These are phyloP conservation scores for Lablab purpureus DNA, from an alignment of 306 rosid species.

Conservation along the genomic window DNA sequence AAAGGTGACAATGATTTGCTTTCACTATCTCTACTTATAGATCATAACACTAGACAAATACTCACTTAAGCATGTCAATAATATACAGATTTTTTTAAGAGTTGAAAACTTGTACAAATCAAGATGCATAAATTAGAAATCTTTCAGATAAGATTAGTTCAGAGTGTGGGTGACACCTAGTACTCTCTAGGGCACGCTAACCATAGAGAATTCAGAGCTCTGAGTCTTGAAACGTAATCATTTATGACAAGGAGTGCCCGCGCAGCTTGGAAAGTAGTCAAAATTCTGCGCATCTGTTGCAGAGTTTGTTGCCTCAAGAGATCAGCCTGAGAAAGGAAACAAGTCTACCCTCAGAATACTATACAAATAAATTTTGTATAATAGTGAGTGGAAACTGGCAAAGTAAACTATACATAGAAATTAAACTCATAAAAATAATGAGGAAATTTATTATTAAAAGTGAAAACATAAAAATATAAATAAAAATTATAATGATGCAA, in stretches of 20 bases:
- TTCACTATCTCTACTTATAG: no score
- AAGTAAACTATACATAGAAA: no score
- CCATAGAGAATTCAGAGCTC: slow-evolving; percentile 91
- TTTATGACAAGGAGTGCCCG: slow-evolving; percentile 72
- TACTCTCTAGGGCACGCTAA: slow-evolving; percentile 75
- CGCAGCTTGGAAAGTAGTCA: slow-evolving; percentile 80
- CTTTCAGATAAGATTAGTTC: slow-evolving; percentile 17
- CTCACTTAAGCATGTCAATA: not conserved
- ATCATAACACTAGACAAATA: not conserved
- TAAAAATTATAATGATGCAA: not conserved
- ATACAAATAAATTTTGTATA: not conserved
- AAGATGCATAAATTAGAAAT: slow-evolving; percentile 34
- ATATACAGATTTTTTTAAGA: slow-evolving; percentile 39
- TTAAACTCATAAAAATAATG: no score
- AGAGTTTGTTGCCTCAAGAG: slow-evolving; percentile 87
- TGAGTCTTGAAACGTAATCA: slow-evolving; percentile 74
- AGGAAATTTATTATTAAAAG: no score
- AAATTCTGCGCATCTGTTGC: slow-evolving; percentile 78
- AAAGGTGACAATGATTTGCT: slow-evolving; percentile 5
- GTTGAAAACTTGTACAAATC: slow-evolving; percentile 32
- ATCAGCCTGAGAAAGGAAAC: slow-evolving; percentile 67
- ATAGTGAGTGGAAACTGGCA: not conserved
- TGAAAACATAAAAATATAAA: not conserved
- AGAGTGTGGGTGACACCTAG: slow-evolving; percentile 6
- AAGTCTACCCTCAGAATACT: not conserved